These are phyloP conservation scores for Serendipita sp. DNA, from an alignment of 768 basidiomycete genomes.

Conservation along the genomic window DNA sequence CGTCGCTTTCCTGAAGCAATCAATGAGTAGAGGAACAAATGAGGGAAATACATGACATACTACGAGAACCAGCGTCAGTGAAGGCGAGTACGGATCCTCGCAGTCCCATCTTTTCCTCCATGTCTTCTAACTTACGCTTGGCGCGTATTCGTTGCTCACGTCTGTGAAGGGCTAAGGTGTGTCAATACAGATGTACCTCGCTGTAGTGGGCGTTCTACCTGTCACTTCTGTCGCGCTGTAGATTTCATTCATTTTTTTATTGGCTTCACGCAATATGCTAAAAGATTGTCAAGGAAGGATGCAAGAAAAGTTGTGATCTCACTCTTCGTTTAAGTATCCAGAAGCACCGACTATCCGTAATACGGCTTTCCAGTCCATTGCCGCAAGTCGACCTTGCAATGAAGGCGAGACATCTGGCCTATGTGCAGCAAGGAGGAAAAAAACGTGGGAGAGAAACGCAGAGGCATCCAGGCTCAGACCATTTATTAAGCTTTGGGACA, in stretches of 20 bases:
- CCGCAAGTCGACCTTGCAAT: conserved; percentile 46
- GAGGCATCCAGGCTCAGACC: conserved; percentile 30
- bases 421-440: conserved; percentile 39
- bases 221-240: background rate
- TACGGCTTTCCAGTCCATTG: conserved; percentile 49
- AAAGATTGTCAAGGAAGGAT: background rate
- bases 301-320: conserved; percentile 4
- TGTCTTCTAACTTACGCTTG: too few species aligned
- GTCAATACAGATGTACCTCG: too few species aligned
- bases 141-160: too few species aligned
- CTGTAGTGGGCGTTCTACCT: too few species aligned
- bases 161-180: too few species aligned
- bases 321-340: conserved; percentile 21
- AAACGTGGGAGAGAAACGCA: conserved; percentile 31
- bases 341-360: conserved; percentile 33
- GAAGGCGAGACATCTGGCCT: conserved; percentile 38
- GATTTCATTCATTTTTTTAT: background rate
- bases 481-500: conserved; percentile 18
- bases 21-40: too few species aligned
- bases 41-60: too few species aligned
- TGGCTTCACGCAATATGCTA: background rate
- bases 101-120: too few species aligned
- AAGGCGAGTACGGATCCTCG: too few species aligned
- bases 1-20: too few species aligned
- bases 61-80: too few species aligned